Conservation (phyloP, 208 protist genomes). For the Naegleria fowleri region DNA sequence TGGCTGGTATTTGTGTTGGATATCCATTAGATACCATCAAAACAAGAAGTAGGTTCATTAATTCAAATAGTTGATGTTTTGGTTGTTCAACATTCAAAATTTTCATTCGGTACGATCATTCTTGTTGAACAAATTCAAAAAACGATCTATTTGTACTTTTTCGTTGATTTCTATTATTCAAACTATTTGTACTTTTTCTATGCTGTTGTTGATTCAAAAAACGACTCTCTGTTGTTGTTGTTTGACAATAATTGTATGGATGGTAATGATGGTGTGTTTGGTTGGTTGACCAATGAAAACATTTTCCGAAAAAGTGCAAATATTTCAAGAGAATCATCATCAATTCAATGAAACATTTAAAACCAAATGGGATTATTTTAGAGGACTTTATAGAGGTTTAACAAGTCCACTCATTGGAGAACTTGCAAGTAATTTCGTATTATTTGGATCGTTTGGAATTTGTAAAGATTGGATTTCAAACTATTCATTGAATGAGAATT, state of each 20-base stretch:
- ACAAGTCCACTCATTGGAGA: neutral
- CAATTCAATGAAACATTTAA: conserved; percentile 18
- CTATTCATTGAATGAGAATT: neutral
- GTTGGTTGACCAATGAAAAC: neutral
- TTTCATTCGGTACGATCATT: no score
- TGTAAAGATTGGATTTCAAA: conserved; percentile 8
- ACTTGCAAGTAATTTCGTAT: conserved; percentile 16
- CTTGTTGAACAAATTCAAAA: no score
- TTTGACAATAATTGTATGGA: no score
- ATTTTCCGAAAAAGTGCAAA: neutral
- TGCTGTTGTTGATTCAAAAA: no score
- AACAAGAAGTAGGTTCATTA: neutral
- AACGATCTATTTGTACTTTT: no score
- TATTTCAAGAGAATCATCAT: neutral
- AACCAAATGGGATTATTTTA: neutral
- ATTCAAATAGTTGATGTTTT: no score
- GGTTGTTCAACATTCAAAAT: no score
- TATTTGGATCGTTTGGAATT: conserved; percentile 11
- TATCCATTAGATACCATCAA: conserved; percentile 20
- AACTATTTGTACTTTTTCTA: no score
- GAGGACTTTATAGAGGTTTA: conserved; percentile 2
- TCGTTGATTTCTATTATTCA: no score
- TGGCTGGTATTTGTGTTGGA: neutral
- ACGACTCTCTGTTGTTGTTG: no score
- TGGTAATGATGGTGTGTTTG: no score